Percentiles rank a stretch among this genome's conserved stretches.
Evolutionary conservation across 176 grass and related monocot species (phyloP).

Genomic region (Olyra latifolia): DNA sequence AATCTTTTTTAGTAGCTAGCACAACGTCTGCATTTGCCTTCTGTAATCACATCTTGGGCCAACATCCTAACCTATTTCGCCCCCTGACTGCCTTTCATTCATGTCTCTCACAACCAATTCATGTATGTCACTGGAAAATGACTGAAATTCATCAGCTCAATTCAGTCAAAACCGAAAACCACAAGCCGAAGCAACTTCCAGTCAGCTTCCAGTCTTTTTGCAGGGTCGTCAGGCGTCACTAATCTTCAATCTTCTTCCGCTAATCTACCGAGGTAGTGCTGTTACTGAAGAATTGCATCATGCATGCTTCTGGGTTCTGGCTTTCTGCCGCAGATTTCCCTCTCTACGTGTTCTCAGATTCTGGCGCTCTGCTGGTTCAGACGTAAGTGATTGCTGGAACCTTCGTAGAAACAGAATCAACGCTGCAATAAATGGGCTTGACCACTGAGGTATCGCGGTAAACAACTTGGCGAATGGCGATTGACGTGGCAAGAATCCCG

Average conservation of each 20-base stretch:
- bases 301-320: background rate
- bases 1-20: no score
- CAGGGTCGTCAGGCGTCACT: background rate
- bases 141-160: no score
- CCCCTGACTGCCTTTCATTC: no score
- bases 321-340: no score
- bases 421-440: background rate
- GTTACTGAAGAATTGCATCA: no score
- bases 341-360: background rate
- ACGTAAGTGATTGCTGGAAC: background rate
- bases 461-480: background rate
- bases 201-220: background rate
- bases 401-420: background rate
- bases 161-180: background rate
- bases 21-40: no score
- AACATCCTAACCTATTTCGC: no score
- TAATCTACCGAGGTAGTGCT: no score
- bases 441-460: background rate
- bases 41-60: no score
- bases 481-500: background rate
- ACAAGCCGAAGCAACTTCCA: no score
- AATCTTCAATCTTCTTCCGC: background rate
- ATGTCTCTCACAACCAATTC: no score
- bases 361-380: background rate
- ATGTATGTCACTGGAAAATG: no score